phyloP scores from a whole-genome alignment of 2,329 filamentous ascomycete species.

The Hymenoscyphus salicellus region DNA sequence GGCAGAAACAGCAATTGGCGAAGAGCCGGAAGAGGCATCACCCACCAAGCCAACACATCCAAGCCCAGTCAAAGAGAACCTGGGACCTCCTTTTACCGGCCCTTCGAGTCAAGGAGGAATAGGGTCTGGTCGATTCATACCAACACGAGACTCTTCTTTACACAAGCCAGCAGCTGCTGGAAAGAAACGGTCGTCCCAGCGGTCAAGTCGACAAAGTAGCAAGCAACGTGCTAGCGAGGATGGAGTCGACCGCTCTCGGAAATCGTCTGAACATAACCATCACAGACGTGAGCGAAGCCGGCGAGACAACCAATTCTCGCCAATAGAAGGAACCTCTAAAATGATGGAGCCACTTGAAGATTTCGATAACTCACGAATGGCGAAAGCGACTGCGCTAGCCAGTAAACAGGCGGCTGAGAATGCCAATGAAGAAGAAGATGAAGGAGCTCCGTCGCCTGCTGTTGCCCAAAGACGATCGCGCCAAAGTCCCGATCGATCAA shows the following conservation, averaged over 20 bases:
- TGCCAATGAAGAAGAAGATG: conserved; percentile 42
- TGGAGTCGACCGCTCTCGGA: conserved; percentile 22
- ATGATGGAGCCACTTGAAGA: conserved; percentile 31
- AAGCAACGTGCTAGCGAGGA: conserved; percentile 41
- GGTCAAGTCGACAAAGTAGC: conserved; percentile 45
- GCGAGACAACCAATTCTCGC: conserved; percentile 20
- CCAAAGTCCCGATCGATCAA: conserved; percentile 39
- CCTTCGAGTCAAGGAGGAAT: conserved; percentile 29
- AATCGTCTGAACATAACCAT: conserved; percentile 19
- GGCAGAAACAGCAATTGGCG: conserved; percentile 41
- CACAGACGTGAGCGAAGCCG: conserved; percentile 26
- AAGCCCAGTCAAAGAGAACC: conserved; percentile 8
- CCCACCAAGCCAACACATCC: conserved; percentile 25
- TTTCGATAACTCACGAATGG: conserved; percentile 34
- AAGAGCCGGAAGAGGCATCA: conserved; percentile 44
- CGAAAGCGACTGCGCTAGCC: conserved; percentile 26
- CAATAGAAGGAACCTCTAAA: conserved; percentile 33
- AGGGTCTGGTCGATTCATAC: conserved; percentile 51
- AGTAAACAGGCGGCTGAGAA: conserved; percentile 27
- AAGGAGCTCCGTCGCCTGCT: conserved; percentile 68
- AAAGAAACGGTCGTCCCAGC: conserved; percentile 52
- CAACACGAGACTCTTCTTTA: conserved; percentile 65
- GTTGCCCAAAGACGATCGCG: conserved; percentile 58
- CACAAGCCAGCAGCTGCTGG: conserved; percentile 52
- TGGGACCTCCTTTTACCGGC: conserved; percentile 12